These are phyloP conservation scores for Juncus effusus DNA, from an alignment of 176 grass and related monocot genomes.

Conservation along the genomic window DNA sequence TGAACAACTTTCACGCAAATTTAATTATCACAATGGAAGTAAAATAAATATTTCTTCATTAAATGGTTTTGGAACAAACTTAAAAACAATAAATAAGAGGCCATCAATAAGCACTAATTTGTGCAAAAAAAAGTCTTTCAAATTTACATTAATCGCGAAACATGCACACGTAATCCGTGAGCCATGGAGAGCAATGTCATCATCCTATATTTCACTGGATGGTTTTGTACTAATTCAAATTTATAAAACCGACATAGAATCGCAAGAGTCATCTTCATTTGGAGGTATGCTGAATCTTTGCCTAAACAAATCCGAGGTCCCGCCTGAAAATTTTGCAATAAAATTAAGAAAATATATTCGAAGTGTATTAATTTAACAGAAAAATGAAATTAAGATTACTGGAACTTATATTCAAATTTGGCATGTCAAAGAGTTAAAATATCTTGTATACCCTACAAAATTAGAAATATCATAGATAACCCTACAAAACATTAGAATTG, in stretches of 20 bases:
- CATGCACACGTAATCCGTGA: slow-evolving; percentile 74
- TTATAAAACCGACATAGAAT: slow-evolving; percentile 79
- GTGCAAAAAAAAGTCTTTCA: neutral
- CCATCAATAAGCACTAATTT: neutral
- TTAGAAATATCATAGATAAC: too few relatives aligned
- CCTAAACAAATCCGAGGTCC: slow-evolving; percentile 90
- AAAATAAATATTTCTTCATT: too few relatives aligned
- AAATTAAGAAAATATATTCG: neutral
- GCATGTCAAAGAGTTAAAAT: too few relatives aligned
- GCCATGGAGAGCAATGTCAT: slow-evolving; percentile 96
- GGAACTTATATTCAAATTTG: too few relatives aligned
- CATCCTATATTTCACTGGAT: slow-evolving; percentile 82
- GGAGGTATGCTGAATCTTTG: slow-evolving; percentile 90
- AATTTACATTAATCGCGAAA: slow-evolving; percentile 39
- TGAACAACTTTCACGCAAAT: too few relatives aligned
- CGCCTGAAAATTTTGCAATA: slow-evolving; percentile 31
- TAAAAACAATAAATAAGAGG: neutral
- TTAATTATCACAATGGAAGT: too few relatives aligned
- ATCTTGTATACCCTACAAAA: too few relatives aligned
- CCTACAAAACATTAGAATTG: too few relatives aligned
- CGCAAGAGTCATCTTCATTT: slow-evolving; percentile 94
- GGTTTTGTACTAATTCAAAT: slow-evolving; percentile 58
- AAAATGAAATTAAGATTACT: too few relatives aligned
- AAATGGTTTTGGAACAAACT: too few relatives aligned
- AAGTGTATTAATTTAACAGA: neutral